These are phyloP conservation scores for Penicillium cataractarum DNA, from an alignment of 495 filamentous ascomycete species.

Conservation along the genomic window DNA sequence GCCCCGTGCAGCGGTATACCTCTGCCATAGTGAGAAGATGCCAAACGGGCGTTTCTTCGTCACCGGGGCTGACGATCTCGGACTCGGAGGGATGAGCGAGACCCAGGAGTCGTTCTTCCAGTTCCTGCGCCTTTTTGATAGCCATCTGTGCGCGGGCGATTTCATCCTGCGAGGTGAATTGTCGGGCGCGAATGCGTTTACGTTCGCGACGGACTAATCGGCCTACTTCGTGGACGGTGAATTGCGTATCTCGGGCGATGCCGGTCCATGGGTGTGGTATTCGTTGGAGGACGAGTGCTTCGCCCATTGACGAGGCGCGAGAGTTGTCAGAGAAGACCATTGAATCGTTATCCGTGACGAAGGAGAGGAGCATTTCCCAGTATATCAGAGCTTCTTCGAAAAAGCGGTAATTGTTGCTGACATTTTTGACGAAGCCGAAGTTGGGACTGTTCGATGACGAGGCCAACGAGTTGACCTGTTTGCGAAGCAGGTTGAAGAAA, in stretches of 20 bases:
- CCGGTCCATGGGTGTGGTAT: conserved; percentile 64
- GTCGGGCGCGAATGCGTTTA: conserved; percentile 39
- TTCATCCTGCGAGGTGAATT: conserved; percentile 44
- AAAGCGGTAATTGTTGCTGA: conserved; percentile 56
- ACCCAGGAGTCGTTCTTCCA: conserved; percentile 55
- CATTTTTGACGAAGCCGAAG: conserved; percentile 27
- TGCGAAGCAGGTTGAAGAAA: conserved; percentile 49
- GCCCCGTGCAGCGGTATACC: conserved; percentile 56
- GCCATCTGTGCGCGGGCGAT: conserved; percentile 46
- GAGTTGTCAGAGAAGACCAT: conserved; percentile 31
- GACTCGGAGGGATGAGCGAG: conserved; percentile 53
- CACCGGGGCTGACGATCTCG: conserved; percentile 56
- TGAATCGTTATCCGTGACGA: conserved; percentile 52
- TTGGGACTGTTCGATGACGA: conserved; percentile 17
- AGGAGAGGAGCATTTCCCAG: conserved; percentile 64
- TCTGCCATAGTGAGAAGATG: conserved; percentile 61
- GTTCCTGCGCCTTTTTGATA: conserved; percentile 48
- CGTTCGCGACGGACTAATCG: conserved; percentile 55
- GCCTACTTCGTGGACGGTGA: conserved; percentile 58
- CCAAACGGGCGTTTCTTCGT: conserved; percentile 58
- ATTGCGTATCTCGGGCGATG: conserved; percentile 57
- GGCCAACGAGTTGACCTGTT: conserved; percentile 45
- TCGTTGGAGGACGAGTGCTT: conserved; percentile 41
- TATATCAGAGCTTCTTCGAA: conserved; percentile 62
- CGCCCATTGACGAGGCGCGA: conserved; percentile 19